A percentile compares a stretch with the other conserved stretches of the same genome.
These are phyloP conservation scores for Ramaria rubella DNA, from an alignment of 768 basidiomycete genomes.

Conservation along the genomic window DNA sequence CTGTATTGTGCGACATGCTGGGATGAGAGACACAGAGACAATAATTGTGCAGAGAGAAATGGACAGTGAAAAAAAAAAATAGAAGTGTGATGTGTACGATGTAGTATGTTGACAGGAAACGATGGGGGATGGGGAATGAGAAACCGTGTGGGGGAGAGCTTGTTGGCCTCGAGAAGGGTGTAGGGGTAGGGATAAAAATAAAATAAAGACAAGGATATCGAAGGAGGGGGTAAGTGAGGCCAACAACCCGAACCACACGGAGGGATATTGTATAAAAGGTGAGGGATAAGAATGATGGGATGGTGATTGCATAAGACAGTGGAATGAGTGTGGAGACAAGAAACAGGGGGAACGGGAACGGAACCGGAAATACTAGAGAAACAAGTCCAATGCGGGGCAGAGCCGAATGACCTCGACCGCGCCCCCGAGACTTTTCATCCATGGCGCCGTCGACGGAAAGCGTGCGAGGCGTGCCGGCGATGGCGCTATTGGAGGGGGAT, in stretches of 20 bases:
- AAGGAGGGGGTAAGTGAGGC: slow-evolving; percentile 45
- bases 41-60: slow-evolving; percentile 7
- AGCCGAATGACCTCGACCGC: background rate
- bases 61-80: slow-evolving; percentile 4
- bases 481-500: background rate
- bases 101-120: slow-evolving; percentile 18
- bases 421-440: slow-evolving; percentile 4
- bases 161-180: slow-evolving; percentile 5
- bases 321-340: slow-evolving; percentile 22
- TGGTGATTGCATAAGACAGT: slow-evolving; percentile 53
- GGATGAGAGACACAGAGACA: slow-evolving; percentile 8
- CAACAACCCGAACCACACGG: slow-evolving; percentile 49
- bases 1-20: slow-evolving; percentile 9
- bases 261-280: slow-evolving; percentile 34
- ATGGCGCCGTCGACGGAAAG: background rate
- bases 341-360: slow-evolving; percentile 30
- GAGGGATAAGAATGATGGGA: slow-evolving; percentile 41
- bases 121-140: slow-evolving; percentile 29
- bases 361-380: slow-evolving; percentile 23
- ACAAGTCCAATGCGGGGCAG: slow-evolving; percentile 19
- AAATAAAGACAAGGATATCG: slow-evolving; percentile 82
- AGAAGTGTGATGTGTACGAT: slow-evolving; percentile 8
- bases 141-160: slow-evolving; percentile 12
- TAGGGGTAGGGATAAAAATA: slow-evolving; percentile 34
- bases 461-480: background rate